These are phyloP conservation scores for Testicularia cyperi DNA, from an alignment of 1,284 basidiomycete genomes.

Conservation along the genomic window DNA sequence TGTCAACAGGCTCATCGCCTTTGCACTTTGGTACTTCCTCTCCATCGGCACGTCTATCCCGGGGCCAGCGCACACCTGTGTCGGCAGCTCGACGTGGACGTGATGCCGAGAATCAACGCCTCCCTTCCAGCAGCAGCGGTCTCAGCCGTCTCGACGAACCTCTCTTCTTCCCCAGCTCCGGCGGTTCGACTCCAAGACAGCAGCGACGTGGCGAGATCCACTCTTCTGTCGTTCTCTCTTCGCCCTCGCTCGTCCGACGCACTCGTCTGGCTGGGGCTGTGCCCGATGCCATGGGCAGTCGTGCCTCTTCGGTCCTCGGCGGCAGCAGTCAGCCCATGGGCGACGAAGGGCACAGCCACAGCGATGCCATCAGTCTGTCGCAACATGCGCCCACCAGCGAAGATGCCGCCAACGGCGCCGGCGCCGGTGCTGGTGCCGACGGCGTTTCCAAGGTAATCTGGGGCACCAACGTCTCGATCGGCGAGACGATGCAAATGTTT, in stretches of 20 bases:
- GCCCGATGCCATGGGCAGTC: no score
- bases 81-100: conserved; percentile 18
- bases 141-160: conserved; percentile 40
- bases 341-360: conserved; percentile 58
- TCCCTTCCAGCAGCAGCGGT: conserved; percentile 40
- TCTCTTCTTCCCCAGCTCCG: conserved; percentile 57
- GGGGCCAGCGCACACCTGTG: conserved; percentile 29
- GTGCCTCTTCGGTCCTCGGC: conserved; percentile 81
- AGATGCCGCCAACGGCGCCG: conserved; percentile 27
- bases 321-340: conserved; percentile 69
- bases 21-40: conserved; percentile 56
- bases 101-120: conserved; percentile 22
- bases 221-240: conserved; percentile 43
- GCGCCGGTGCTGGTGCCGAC: conserved; percentile 56
- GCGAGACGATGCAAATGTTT: conserved; percentile 87
- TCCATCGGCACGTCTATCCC: conserved; percentile 38
- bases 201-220: conserved; percentile 56
- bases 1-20: conserved; percentile 44
- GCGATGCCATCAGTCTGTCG: conserved; percentile 65
- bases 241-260: conserved; percentile 36
- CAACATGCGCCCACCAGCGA: conserved; percentile 41
- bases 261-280: conserved; percentile 6
- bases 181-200: conserved; percentile 47
- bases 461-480: conserved; percentile 91
- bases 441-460: conserved; percentile 81